Percentiles rank a stretch among this genome's conserved stretches.
Evolutionary conservation across 2,329 filamentous ascomycete species (phyloP).

Genomic region (Capronia coronata): DNA sequence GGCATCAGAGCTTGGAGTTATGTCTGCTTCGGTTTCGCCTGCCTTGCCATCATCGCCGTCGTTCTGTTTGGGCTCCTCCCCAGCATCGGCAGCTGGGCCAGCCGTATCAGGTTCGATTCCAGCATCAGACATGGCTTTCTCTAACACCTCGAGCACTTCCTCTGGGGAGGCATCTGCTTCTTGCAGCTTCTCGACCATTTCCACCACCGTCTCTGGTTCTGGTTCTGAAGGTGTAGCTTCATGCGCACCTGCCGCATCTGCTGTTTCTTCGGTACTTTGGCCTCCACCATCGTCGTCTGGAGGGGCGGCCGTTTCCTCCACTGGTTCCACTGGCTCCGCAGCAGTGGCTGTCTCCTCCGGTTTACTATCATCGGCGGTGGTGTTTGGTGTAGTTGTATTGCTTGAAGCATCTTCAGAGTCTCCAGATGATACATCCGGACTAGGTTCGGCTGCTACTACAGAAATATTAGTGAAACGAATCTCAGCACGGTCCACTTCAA

Average conservation of each 20-base stretch:
- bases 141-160: conserved; percentile 18
- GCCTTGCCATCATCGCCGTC: conserved; percentile 1
- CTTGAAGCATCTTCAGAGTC: conserved; percentile 25
- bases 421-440: conserved; percentile 28
- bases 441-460: conserved; percentile 9
- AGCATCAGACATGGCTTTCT: conserved; percentile 27
- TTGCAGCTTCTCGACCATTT: conserved; percentile 23
- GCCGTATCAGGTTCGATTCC: conserved; percentile 23
- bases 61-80: background rate
- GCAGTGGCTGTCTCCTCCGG: conserved; percentile 1
- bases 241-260: conserved; percentile 2
- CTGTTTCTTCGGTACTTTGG: background rate
- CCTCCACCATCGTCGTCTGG: background rate
- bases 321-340: background rate
- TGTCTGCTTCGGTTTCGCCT: background rate
- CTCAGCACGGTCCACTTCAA: background rate
- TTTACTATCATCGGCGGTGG: conserved; percentile 5
- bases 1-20: background rate
- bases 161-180: conserved; percentile 19
- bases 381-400: conserved; percentile 1
- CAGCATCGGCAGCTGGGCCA: background rate
- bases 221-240: conserved; percentile 13
- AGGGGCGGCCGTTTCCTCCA: background rate
- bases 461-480: background rate
- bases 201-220: conserved; percentile 18